A percentile compares a stretch with the other conserved stretches of the same genome.
These are phyloP conservation scores for Calonectria multiphialidica DNA, from an alignment of 2,329 filamentous ascomycete genomes.

Conservation along the genomic window DNA sequence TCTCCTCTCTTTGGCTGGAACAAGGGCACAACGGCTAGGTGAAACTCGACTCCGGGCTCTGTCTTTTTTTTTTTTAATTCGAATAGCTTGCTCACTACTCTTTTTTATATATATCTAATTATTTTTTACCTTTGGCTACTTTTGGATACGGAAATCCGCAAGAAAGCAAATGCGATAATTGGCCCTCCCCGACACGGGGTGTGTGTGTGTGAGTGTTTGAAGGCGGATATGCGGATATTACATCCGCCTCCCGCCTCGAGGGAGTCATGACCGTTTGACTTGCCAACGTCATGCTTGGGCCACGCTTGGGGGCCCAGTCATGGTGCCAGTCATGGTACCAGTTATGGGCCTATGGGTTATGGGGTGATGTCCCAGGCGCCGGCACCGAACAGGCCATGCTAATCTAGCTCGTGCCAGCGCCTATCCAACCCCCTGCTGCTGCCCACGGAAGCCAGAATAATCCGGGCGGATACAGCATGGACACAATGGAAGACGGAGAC, in stretches of 20 bases:
- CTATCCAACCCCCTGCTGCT: not conserved
- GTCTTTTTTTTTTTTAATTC: not conserved
- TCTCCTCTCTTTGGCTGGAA: slow-evolving; percentile 11
- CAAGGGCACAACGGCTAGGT: not conserved
- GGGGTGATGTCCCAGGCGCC: slow-evolving; percentile 14
- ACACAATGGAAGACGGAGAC: not conserved
- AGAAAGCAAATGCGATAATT: not conserved
- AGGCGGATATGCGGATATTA: not conserved
- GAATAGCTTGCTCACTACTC: not conserved
- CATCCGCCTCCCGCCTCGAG: not conserved
- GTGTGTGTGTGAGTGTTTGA: not conserved
- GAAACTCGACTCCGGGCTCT: slow-evolving; percentile 10
- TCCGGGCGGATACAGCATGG: not conserved
- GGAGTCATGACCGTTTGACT: not conserved
- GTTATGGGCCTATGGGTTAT: slow-evolving; percentile 1
- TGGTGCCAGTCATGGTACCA: slow-evolving; percentile 3
- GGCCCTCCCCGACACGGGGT: not conserved
- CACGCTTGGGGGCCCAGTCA: not conserved
- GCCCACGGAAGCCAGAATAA: not conserved
- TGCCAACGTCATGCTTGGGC: not conserved
- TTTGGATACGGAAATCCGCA: not conserved
- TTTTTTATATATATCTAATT: not conserved
- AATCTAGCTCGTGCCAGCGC: not conserved
- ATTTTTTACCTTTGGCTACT: not conserved
- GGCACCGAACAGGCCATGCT: slow-evolving; percentile 1